Evolutionary conservation across 2,329 filamentous ascomycete species (phyloP).

Genomic region (Aureobasidium sp.): DNA sequence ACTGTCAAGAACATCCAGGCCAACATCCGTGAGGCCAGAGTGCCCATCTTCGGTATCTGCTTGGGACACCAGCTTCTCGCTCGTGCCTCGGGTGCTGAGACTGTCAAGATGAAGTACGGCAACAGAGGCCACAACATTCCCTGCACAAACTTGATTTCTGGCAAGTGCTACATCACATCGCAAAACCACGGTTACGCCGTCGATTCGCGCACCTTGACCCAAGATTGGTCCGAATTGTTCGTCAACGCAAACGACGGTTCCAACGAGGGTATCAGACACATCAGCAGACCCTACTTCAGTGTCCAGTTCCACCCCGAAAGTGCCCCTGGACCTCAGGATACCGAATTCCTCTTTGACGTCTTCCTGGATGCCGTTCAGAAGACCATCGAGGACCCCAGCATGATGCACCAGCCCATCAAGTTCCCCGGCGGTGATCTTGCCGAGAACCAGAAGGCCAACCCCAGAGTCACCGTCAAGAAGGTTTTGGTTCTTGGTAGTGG

Average conservation of each 20-base stretch:
- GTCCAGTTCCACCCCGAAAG: constrained; percentile 99
- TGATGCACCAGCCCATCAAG: constrained; percentile 65
- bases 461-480: constrained; percentile 82
- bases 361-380: constrained; percentile 81
- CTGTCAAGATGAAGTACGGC: constrained; percentile 97
- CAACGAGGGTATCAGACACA: constrained; percentile 94
- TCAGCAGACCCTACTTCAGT: constrained; percentile 84
- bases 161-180: constrained; percentile 96
- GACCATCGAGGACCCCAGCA: constrained; percentile 58
- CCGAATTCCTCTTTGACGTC: constrained; percentile 93
- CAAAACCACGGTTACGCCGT: constrained; percentile 98
- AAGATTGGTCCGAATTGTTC: constrained; percentile 87
- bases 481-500: constrained; percentile 89
- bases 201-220: constrained; percentile 65
- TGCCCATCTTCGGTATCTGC: constrained; percentile 93
- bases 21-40: constrained; percentile 70
- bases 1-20: constrained; percentile 74
- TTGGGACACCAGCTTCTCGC: constrained; percentile 90
- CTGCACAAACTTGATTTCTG: constrained; percentile 90
- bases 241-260: constrained; percentile 97
- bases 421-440: constrained; percentile 80
- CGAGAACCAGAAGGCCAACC: constrained; percentile 70
- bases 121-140: constrained; percentile 98
- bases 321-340: constrained; percentile 89
- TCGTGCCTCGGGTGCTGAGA: constrained; percentile 75